A percentile compares a stretch with the other conserved stretches of the same genome.
phyloP scores from a whole-genome alignment of 179 eudicot genomes.

The Heliamphora pulchella region DNA sequence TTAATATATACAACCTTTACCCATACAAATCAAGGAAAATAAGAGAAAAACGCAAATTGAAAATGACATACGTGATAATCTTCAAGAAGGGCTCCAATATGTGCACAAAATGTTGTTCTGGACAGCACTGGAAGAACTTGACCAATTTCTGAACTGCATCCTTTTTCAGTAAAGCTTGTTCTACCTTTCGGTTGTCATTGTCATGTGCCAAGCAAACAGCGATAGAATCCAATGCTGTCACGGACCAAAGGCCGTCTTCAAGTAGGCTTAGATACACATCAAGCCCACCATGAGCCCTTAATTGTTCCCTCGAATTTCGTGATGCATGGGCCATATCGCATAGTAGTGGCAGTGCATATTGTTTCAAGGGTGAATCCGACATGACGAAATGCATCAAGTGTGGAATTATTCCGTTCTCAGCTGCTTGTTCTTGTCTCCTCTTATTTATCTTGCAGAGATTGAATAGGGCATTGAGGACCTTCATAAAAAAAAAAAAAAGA shows the following conservation, averaged over 20 bases:
- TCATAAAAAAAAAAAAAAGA: constrained; percentile 17
- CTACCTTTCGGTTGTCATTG: constrained; percentile 88
- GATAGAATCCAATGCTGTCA: constrained; percentile 88
- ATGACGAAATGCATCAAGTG: constrained; percentile 92
- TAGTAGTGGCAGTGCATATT: constrained; percentile 80
- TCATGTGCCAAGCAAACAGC: constrained; percentile 99
- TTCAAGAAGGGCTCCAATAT: constrained; percentile 97
- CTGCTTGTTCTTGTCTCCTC: constrained; percentile 99
- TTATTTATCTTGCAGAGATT: constrained; percentile 97
- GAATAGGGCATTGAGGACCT: constrained; percentile 96
- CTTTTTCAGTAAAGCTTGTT: constrained; percentile 89
- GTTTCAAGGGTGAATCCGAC: constrained; percentile 84
- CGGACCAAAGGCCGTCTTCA: constrained; percentile 94
- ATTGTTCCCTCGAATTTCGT: constrained; percentile 92
- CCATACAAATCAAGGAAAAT: neutral
- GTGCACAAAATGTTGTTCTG: constrained; percentile 87
- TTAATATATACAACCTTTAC: neutral
- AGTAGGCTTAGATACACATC: constrained; percentile 90
- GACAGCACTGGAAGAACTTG: constrained; percentile 83
- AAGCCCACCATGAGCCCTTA: constrained; percentile 94
- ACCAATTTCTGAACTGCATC: constrained; percentile 93
- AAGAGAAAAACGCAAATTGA: neutral
- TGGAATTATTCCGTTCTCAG: constrained; percentile 96
- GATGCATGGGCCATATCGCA: constrained; percentile 99
- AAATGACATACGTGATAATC: constrained; percentile 74